Evolutionary conservation across 495 filamentous ascomycete genomes (phyloP), one percentile per base, ranked within the genome.

Genomic region (Lentithecium fluviatile): DNA sequence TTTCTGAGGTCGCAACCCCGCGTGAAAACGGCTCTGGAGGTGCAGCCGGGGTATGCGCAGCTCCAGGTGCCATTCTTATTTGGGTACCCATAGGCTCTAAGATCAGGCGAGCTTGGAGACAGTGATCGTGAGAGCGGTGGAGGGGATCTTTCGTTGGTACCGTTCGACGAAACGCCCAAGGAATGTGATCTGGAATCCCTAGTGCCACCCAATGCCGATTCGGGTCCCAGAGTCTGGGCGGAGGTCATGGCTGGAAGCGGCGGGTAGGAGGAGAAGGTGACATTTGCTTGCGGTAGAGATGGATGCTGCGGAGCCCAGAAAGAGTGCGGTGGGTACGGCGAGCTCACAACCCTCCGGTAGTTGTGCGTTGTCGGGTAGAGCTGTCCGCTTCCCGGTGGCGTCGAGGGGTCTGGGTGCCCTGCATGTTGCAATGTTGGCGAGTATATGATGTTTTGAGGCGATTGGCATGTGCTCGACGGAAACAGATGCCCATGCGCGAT

Each of bases 1-100:
- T 87, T 87, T 24, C 84, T 78, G 36, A 87, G 75, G 65, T 87
- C 84, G 67, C 84, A 87, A 54, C 81, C 81, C 24, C 84, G 76
- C 6, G 78, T 80, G 65, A 87, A 87, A 0, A 74, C 48, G 2
- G 82, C 76, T 49, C 77, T 75, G 1, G 82, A 85, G 13, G 80
- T 74, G 66, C 84, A 87, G 15, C 78, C 77, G 0, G 78, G 81
- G 66, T 82, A 80, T 7, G 77, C 78, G 67, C 84, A 87, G 36
- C 76, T 78, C 82, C 81, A 85, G 54, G 66, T 73, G 13, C 79
- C 78, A 58, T 79, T 68, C 40, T 67, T 69, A 36, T 73, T 74
- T 3, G 59, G 73, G 48, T 64, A 69, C 15, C 70, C 70, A 36
- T 69, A 73, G 12, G 52, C 56, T 58, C 71, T 54, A 59, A 76